Base-by-base conservation (phyloP, 805 yeast species). In the Wickerhamomyces queroliae region DNA sequence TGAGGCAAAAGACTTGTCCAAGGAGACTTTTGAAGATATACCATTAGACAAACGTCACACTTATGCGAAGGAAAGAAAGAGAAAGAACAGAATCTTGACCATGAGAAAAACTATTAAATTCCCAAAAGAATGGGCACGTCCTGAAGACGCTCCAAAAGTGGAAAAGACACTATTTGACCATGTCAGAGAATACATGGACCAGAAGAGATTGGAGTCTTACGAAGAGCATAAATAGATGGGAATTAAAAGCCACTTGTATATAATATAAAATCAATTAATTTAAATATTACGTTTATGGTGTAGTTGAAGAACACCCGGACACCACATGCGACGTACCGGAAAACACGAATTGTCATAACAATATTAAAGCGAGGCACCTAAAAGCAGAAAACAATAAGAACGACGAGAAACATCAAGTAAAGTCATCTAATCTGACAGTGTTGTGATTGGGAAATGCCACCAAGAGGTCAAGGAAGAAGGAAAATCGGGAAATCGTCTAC, bases 31-130 rank as follows among this genome's bases (percentile, higher is more conserved):
- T 50, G 69, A 71, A 32, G 95, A 86, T 53, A 66, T 91, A 24
- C 96, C 97, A 24, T 61, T 91, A 36, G 95, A 90, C 59, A 77
- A 70, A 20, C 78, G 95, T 59, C 88, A 82, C 55, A 71, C 74
- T 38, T 61, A 59, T 38, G 71, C 76, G 13, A 76, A 69, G 53
- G 53, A 65, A 20, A 46, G 47, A 16, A 62, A 63, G 50, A 58
- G 56, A 44, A 63, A 66, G 41, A 60, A 70, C 47, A 65, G 70
- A 53, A 61, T 18, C 3, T 7, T 59, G 47, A 58, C 66, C 45
- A 59, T 63, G 22, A 59, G 58, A 38, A 64, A 63, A 7, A 58
- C 55, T 22, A 55, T 64, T 41, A 50, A 62, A 39, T 89, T 86
- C 69, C 97, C 98, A 13, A 78, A 78, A 46, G 76, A 69, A 36